Evolutionary conservation across 257 asterid genomes (phyloP).

Genomic region (Coffea eugenioides): DNA sequence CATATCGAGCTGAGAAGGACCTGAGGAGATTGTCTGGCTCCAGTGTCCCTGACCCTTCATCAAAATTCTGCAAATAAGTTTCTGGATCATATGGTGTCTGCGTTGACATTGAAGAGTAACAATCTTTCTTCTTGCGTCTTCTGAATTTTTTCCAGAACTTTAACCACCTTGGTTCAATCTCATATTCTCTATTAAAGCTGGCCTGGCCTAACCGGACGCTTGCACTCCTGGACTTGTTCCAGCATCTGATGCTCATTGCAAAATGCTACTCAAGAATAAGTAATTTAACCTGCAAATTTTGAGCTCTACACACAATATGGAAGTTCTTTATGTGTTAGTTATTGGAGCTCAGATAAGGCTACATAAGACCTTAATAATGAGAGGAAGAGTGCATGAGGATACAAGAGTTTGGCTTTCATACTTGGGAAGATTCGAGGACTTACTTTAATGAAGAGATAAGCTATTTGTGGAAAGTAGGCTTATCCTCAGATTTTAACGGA

Average conservation of each 20-base stretch:
- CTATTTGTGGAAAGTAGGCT: background rate
- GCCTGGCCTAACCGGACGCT: conserved; percentile 48
- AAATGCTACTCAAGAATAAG: too few species aligned
- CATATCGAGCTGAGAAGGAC: conserved; percentile 76
- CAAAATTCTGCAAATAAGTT: conserved; percentile 66
- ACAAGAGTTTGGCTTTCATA: background rate
- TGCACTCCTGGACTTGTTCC: conserved; percentile 52
- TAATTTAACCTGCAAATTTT: background rate
- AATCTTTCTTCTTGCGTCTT: conserved; percentile 25
- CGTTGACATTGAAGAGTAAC: conserved; percentile 14
- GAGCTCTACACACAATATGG: background rate
- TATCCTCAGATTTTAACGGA: background rate
- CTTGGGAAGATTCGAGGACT: background rate
- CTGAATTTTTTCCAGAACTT: conserved; percentile 51
- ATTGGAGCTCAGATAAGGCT: background rate
- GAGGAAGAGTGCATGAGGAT: background rate
- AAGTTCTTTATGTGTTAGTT: background rate
- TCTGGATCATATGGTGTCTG: conserved; percentile 44
- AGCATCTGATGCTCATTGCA: conserved; percentile 19
- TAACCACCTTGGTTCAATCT: conserved; percentile 40
- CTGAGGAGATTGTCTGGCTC: conserved; percentile 63
- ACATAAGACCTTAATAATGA: background rate
- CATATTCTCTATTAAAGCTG: conserved; percentile 17
- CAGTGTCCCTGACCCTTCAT: conserved; percentile 38
- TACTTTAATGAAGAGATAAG: background rate